Conservation (phyloP, 2,329 filamentous ascomycete genomes). For the Fusarium sp. region DNA sequence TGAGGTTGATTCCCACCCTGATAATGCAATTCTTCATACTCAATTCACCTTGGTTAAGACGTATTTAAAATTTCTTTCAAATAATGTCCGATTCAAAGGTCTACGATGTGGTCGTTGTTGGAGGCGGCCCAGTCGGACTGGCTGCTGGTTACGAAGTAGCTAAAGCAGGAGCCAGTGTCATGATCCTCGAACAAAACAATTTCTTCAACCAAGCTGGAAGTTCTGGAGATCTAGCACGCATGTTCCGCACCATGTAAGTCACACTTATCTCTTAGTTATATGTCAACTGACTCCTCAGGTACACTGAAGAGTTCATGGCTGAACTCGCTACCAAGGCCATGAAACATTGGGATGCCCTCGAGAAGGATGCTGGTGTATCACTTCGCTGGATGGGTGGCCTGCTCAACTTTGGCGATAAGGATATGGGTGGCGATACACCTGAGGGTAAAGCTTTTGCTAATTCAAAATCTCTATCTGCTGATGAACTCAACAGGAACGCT, state of each 20-base stretch:
- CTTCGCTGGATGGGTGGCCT: slow-evolving; percentile 30
- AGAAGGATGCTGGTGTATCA: slow-evolving; percentile 27
- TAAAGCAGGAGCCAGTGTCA: slow-evolving; percentile 19
- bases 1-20: not conserved
- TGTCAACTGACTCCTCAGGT: not conserved
- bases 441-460: not conserved
- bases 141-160: slow-evolving; percentile 34
- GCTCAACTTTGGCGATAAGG: slow-evolving; percentile 35
- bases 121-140: slow-evolving; percentile 26
- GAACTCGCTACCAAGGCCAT: slow-evolving; percentile 22
- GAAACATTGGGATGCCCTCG: slow-evolving; percentile 26
- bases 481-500: not conserved
- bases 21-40: not conserved
- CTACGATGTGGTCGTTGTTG: slow-evolving; percentile 24
- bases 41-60: not conserved
- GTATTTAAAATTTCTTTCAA: accelerated
- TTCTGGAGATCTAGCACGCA: slow-evolving; percentile 26
- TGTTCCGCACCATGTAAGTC: slow-evolving; percentile 29
- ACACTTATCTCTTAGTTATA: accelerated
- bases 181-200: slow-evolving; percentile 31
- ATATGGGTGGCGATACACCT: slow-evolving; percentile 10
- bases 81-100: not conserved
- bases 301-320: slow-evolving; percentile 34
- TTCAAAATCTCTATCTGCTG: accelerated
- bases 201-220: slow-evolving; percentile 31